Evolutionary conservation across 225 moss, liverwort and hornwort species (phyloP).

Genomic region (Marchantia paleacea): DNA sequence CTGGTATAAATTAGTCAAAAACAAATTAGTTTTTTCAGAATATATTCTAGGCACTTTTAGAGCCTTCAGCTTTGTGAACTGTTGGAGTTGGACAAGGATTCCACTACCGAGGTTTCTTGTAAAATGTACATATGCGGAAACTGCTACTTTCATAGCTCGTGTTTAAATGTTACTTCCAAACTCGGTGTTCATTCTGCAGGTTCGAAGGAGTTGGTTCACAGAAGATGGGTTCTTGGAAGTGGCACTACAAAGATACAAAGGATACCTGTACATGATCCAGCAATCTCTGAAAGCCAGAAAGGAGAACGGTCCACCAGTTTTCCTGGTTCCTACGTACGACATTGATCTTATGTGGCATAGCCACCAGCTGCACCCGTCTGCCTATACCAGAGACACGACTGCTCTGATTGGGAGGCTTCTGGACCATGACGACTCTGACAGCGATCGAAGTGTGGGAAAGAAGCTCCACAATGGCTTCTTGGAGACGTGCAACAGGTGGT

Average conservation of each 20-base stretch:
- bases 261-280: conserved; percentile 42
- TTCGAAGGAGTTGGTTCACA: conserved; percentile 36
- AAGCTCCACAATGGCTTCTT: conserved; percentile 69
- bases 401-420: conserved; percentile 24
- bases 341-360: conserved; percentile 53
- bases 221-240: conserved; percentile 30
- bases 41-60: too few relatives aligned
- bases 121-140: too few relatives aligned
- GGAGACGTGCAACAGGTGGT: conserved; percentile 69
- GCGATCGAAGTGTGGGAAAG: conserved; percentile 53
- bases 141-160: too few relatives aligned
- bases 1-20: too few relatives aligned
- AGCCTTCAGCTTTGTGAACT: too few relatives aligned
- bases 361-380: conserved; percentile 43
- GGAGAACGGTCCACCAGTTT: neutral
- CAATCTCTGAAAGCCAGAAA: neutral
- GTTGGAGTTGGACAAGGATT: too few relatives aligned
- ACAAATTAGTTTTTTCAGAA: too few relatives aligned
- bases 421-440: conserved; percentile 60
- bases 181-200: conserved; percentile 31
- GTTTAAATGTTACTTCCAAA: too few relatives aligned
- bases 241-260: conserved; percentile 37
- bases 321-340: conserved; percentile 53
- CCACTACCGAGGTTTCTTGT: too few relatives aligned
- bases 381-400: conserved; percentile 40